Evolutionary conservation across 2,329 filamentous ascomycete species (phyloP), one percentile per base, ranked within the genome.

Genomic region (Atkinsonella hypoxylon): DNA sequence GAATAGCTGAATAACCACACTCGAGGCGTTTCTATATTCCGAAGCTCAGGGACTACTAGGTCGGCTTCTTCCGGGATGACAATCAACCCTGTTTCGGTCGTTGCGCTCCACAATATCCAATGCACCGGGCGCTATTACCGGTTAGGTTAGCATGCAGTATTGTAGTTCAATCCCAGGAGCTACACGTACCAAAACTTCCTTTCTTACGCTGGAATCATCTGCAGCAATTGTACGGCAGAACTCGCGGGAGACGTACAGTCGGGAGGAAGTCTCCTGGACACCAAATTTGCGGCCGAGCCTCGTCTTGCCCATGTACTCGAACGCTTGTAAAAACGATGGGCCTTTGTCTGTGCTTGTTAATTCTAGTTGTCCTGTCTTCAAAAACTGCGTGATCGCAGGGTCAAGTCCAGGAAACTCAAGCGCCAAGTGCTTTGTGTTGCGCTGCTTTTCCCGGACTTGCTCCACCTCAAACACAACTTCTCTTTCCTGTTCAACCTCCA

Each of bases 41-140:
- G 62, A 6, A 83, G 54, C 0, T 69, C 53, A 0, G 70, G 69
- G 3, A 86, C 68, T 0, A 85, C 55, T 0, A 58, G 44, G 50
- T 86, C 78, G 0, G 74, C 79, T 59, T 87, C 83, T 55, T 86
- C 82, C 0, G 81, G 77, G 30, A 77, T 79, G 1, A 86, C 58
- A 2, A 86, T 60, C 0, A 87, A 54, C 0, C 74, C 82, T 0
- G 68, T 73, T 8, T 76, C 58, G 0, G 66, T 65, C 0, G 56
- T n/a, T 0, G 56, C 56, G 52, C 73, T 77, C 73, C 75, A 83
- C 0, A 86, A 61, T 2, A 87, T 58, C 81, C 80, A 87, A 26
- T 81, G 75, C 0, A 83, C 76, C 0, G 75, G 69, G 1, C 71
- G 67, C 54, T 74, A 9, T 11, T 17, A 12, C 15, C n/a, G 30